phyloP scores from a whole-genome alignment of 495 filamentous ascomycete species.

The Xylaria sp. region DNA sequence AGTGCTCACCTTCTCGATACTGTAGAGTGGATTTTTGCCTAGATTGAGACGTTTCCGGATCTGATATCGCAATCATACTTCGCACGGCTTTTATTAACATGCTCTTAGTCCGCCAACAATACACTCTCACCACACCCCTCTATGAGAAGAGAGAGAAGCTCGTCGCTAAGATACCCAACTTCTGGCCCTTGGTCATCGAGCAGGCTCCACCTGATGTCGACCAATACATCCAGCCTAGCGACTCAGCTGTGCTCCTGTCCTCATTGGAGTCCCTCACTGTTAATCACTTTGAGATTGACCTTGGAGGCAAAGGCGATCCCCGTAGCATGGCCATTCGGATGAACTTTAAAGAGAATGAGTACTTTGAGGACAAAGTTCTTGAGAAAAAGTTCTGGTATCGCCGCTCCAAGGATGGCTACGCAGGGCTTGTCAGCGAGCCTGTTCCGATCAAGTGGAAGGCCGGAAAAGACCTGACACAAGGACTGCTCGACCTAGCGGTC shows the following conservation, averaged over 20 bases:
- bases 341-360: conserved; percentile 71
- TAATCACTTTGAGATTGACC: conserved; percentile 75
- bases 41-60: not conserved
- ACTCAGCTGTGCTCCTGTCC: conserved; percentile 70
- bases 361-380: conserved; percentile 74
- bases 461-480: conserved; percentile 79
- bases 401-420: conserved; percentile 66
- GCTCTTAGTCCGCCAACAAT: conserved; percentile 63
- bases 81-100: conserved; percentile 25
- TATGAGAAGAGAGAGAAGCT: conserved; percentile 75
- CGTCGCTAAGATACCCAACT: conserved; percentile 73
- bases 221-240: conserved; percentile 79
- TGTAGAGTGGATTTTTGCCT: not conserved
- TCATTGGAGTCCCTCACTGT: conserved; percentile 70
- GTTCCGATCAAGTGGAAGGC: conserved; percentile 89
- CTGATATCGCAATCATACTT: not conserved
- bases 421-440: conserved; percentile 81
- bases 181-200: conserved; percentile 89
- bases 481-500: conserved; percentile 73
- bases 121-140: conserved; percentile 60
- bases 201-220: conserved; percentile 83
- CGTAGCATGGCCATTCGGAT: conserved; percentile 68
- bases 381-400: conserved; percentile 92
- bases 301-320: conserved; percentile 64
- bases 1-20: conserved; percentile 34